Evolutionary conservation across 495 filamentous ascomycete genomes (phyloP).

Genomic region (Tuber borchii): DNA sequence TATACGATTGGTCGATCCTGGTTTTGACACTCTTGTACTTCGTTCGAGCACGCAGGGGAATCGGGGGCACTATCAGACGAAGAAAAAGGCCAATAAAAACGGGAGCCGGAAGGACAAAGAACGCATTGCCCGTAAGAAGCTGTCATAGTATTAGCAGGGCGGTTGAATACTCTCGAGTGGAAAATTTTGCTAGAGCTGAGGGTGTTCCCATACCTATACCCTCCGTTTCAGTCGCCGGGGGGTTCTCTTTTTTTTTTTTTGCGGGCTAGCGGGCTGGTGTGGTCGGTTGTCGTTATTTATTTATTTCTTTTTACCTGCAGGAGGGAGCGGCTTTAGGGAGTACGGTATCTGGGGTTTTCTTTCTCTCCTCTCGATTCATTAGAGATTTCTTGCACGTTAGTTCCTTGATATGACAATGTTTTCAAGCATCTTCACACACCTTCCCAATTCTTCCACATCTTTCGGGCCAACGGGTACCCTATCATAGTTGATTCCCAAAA

Average conservation of each 20-base stretch:
- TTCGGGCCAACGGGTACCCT: not conserved
- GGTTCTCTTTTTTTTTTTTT: not conserved
- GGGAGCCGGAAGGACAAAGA: not conserved
- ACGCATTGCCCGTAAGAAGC: not conserved
- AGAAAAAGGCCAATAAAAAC: not conserved
- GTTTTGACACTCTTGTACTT: not conserved
- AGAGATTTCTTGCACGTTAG: not conserved
- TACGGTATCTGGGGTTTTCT: not conserved
- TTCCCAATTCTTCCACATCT: not conserved
- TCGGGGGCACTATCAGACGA: not conserved
- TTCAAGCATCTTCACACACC: not conserved
- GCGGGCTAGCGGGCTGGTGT: not conserved
- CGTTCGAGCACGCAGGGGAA: not conserved
- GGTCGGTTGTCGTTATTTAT: not conserved
- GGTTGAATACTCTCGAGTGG: not conserved
- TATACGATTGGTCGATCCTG: not conserved
- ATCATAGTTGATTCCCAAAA: not conserved
- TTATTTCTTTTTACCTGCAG: not conserved
- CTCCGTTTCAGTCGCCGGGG: not conserved
- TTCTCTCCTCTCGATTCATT: not conserved
- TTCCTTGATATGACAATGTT: not conserved
- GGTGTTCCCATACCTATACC: not conserved
- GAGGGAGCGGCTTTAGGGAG: not conserved
- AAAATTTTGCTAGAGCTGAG: not conserved
- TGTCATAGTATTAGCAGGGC: not conserved